phyloP scores from a whole-genome alignment of 306 rosid genomes.

The Delonix regia region DNA sequence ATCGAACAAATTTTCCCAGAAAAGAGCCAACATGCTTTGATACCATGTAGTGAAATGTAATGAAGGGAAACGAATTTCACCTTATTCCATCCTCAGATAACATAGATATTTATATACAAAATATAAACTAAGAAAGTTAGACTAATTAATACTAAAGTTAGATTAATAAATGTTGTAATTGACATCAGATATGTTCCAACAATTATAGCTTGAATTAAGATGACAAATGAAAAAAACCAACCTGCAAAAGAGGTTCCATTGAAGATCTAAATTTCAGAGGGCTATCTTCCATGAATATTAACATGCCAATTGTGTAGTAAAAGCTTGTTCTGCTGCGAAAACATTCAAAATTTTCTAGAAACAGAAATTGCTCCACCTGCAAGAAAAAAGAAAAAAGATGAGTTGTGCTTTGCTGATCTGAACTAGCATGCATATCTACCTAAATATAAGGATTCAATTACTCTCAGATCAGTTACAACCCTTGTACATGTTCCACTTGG shows the following conservation, averaged over 20 bases:
- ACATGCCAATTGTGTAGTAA: slow-evolving; percentile 47
- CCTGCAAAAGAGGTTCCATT: slow-evolving; percentile 52
- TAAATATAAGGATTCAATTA: neutral
- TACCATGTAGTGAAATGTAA: no score
- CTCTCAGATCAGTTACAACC: slow-evolving; percentile 3
- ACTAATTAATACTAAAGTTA: no score
- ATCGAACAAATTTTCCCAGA: no score
- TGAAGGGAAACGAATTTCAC: no score
- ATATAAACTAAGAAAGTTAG: no score
- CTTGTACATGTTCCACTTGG: slow-evolving; percentile 2
- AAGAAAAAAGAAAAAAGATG: slow-evolving; percentile 30
- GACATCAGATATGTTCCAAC: no score
- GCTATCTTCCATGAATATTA: slow-evolving; percentile 55
- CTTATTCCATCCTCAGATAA: no score
- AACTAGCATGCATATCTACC: slow-evolving; percentile 7
- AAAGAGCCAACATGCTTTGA: no score
- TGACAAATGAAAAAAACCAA: slow-evolving; percentile 32
- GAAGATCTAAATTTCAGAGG: slow-evolving; percentile 47
- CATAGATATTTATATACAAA: no score
- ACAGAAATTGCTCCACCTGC: slow-evolving; percentile 50
- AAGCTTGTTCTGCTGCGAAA: slow-evolving; percentile 50
- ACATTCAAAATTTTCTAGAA: slow-evolving; percentile 47
- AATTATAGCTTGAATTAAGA: slow-evolving; percentile 21
- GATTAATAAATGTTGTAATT: no score
- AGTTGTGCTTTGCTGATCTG: neutral